phyloP scores from a whole-genome alignment of 768 basidiomycete genomes.

The Boletus coccyginus region DNA sequence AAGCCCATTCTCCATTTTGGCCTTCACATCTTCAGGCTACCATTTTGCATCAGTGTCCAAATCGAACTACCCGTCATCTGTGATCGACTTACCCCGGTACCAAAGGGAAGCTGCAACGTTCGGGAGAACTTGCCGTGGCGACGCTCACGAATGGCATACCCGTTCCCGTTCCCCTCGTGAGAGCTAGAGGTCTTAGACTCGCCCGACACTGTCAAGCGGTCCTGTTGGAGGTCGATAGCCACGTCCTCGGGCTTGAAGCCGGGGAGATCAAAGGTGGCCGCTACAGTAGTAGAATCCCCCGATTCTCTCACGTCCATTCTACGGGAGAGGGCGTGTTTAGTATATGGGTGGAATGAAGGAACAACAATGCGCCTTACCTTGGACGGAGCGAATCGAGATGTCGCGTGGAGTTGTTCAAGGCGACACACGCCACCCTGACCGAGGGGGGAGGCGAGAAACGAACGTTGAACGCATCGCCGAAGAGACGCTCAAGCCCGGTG shows the following conservation, averaged over 20 bases:
- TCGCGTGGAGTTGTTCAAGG: not conserved
- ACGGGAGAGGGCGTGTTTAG: not conserved
- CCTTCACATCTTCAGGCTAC: conserved; percentile 44
- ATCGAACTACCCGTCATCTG: too few species aligned
- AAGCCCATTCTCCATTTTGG: conserved; percentile 44
- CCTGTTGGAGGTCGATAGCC: conserved; percentile 43
- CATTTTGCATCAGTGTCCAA: not conserved
- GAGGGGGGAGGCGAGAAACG: conserved; percentile 18
- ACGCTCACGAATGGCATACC: conserved; percentile 45
- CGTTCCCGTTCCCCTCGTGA: conserved; percentile 37
- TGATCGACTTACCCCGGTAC: conserved; percentile 37
- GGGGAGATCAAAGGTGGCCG: conserved; percentile 33
- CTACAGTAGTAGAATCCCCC: conserved; percentile 37
- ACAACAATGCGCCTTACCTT: conserved; percentile 9
- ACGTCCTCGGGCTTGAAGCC: conserved; percentile 50
- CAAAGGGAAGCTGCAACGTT: conserved; percentile 42
- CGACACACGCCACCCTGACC: not conserved
- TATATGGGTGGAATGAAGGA: not conserved
- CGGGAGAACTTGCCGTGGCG: conserved; percentile 40
- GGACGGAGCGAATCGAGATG: conserved; percentile 12
- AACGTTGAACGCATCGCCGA: not conserved
- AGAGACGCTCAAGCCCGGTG: not conserved
- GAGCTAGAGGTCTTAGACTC: conserved; percentile 35
- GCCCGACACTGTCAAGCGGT: conserved; percentile 45
- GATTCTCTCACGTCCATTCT: conserved; percentile 49